Evolutionary conservation across 2,329 filamentous ascomycete genomes (phyloP), one percentile per base, ranked within the genome.

Genomic region (Lachnellula willkommii): DNA sequence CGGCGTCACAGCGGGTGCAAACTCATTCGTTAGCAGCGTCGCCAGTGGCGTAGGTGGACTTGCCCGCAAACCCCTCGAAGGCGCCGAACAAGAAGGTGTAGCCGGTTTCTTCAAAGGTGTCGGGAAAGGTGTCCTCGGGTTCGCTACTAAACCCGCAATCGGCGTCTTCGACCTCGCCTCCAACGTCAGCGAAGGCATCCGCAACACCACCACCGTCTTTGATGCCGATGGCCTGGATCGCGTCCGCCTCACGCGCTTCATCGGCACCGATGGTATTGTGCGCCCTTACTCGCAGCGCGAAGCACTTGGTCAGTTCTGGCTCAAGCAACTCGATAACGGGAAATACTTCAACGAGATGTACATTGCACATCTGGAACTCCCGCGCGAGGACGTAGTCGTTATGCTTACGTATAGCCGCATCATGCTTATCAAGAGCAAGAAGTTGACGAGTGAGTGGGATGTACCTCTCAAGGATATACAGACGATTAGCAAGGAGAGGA

Each of bases 261-360:
- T 99, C 58, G 89, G 90, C 15, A 83, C 86, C 43, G 93, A 99
- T 70, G 94, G 94, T 42, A 89, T 99, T 58, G 92, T 99, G 36
- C 87, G 93, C 3, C 92, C 94, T 0, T 99, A 96, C 77, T 92
- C 87, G 54, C 89, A 95, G 69, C 89, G 94, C 47, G 94, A 99
- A 77, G 92, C 94, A 0, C 84, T 99, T 3, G 94, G 94, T 0
- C 94, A 99, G 71, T 96, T 90, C 77, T 99, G 94, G 95, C 85
- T 99, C 62, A 99, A 99, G 79, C 95, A 96, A 57, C 85, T 95
- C 11, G 94, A 99, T 73, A 94, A 96, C 62, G 94, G 94, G 59
- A 94, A 92, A 71, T 97, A 93, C 78, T 99, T 99, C 81, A 88
- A 95, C 74, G 94, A 99, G 73, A 83, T 90, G 69, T 99, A 99